Evolutionary conservation across 2,329 filamentous ascomycete species (phyloP).

Genomic region (Aspergillus luchuensis): DNA sequence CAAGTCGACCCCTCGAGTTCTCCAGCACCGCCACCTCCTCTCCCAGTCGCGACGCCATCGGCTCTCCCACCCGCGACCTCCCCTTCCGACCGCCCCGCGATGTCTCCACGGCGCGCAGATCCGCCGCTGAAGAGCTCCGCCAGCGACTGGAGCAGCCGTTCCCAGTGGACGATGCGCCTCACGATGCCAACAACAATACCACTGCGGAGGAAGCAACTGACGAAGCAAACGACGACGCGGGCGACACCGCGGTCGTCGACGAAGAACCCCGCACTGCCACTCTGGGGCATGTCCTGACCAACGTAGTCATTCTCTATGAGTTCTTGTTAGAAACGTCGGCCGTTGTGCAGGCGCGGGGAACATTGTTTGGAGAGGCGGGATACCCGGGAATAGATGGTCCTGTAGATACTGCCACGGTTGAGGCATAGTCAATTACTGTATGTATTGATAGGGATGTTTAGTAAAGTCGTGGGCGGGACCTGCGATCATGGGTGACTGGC

Average conservation of each 20-base stretch:
- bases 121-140: constrained; percentile 35
- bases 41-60: constrained; percentile 21
- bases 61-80: constrained; percentile 28
- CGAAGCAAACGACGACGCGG: constrained; percentile 1
- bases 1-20: constrained; percentile 17
- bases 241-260: constrained; percentile 21
- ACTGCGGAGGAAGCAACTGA: not conserved
- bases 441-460: not conserved
- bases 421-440: not conserved
- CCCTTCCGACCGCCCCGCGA: constrained; percentile 28
- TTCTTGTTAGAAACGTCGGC: constrained; percentile 77
- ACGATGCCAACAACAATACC: not conserved
- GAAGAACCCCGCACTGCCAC: constrained; percentile 57
- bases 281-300: constrained; percentile 77
- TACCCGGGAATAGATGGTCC: constrained; percentile 45
- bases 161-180: constrained; percentile 13
- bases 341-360: constrained; percentile 72
- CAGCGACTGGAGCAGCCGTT: constrained; percentile 40
- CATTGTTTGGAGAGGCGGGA: constrained; percentile 73
- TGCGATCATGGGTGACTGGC: not conserved
- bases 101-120: constrained; percentile 26
- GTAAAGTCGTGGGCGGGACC: not conserved
- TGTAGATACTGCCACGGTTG: not conserved
- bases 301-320: constrained; percentile 75
- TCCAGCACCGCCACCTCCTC: constrained; percentile 19